Evolutionary conservation across 106 monocot species (phyloP).

Genomic region (Hemerocallis citrina): DNA sequence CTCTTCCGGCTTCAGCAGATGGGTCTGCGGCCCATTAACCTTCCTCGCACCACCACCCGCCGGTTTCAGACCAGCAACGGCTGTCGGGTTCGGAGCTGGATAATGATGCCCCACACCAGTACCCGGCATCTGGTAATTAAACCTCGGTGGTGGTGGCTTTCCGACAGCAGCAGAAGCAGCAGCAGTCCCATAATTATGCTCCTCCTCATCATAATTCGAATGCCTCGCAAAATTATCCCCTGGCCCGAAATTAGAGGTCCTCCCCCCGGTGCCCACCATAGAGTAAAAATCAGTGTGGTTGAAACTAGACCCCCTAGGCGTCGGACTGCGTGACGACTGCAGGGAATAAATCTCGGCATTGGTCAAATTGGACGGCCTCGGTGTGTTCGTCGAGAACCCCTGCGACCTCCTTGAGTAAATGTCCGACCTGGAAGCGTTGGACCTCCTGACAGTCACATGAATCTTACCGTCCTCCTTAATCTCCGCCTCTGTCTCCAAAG

Average conservation of each 20-base stretch:
- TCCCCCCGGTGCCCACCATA: constrained; percentile 67
- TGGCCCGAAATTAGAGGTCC: constrained; percentile 77
- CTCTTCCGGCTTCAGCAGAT: constrained; percentile 19
- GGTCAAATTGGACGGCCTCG: constrained; percentile 86
- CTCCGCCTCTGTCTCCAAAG: constrained; percentile 59
- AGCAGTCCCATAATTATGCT: not conserved
- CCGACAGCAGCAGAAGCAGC: not conserved
- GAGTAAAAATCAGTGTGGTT: constrained; percentile 93
- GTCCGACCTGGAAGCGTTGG: constrained; percentile 88
- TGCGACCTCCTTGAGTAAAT: constrained; percentile 71
- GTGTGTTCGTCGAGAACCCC: constrained; percentile 69
- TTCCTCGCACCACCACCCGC: constrained; percentile 1
- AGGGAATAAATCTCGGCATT: constrained; percentile 99
- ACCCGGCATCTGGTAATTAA: too few species aligned
- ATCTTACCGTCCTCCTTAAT: constrained; percentile 76
- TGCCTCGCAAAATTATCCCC: constrained; percentile 31
- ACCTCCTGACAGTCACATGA: constrained; percentile 72
- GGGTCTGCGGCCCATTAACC: constrained; percentile 47
- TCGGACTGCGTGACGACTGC: constrained; percentile 90
- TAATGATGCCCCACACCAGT: too few species aligned
- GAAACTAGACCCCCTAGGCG: constrained; percentile 86
- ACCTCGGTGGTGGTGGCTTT: not conserved
- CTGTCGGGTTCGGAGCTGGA: constrained; percentile 46
- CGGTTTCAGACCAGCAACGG: not conserved
- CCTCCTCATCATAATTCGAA: constrained; percentile 73